Conservation (phyloP, 257 asterid species). For the Agastache rugosa region DNA sequence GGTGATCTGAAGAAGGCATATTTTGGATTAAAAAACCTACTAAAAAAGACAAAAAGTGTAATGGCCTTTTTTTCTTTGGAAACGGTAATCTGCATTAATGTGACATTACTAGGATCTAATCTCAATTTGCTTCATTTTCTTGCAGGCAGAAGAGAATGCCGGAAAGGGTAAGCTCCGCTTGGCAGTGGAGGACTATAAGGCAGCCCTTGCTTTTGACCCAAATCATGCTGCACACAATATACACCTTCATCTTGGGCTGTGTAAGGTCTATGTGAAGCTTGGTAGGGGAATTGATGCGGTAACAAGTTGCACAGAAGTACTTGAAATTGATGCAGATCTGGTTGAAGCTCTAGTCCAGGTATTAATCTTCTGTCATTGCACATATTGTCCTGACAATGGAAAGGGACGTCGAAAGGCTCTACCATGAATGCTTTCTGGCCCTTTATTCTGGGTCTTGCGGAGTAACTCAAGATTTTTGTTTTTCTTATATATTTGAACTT, state of each 20-base stretch:
- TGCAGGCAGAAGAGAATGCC: constrained; percentile 96
- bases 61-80: constrained; percentile 20
- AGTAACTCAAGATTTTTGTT: not conserved
- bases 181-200: constrained; percentile 81
- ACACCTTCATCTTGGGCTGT: constrained; percentile 84
- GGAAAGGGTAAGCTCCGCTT: constrained; percentile 86
- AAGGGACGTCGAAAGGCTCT: constrained; percentile 13
- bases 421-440: not conserved
- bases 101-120: not conserved
- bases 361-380: constrained; percentile 3
- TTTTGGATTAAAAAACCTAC: constrained; percentile 86
- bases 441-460: not conserved
- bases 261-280: constrained; percentile 88
- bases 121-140: constrained; percentile 22
- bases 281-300: constrained; percentile 91
- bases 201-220: constrained; percentile 86
- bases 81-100: not conserved
- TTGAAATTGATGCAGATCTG: constrained; percentile 76
- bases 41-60: constrained; percentile 89
- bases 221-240: constrained; percentile 77
- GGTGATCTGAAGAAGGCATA: constrained; percentile 88
- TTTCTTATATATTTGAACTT: constrained; percentile 14
- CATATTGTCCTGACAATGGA: not conserved
- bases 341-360: constrained; percentile 94
- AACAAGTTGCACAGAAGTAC: constrained; percentile 78